A percentile compares a stretch with the other conserved stretches of the same genome.
Evolutionary conservation across 2,329 filamentous ascomycete genomes (phyloP).

Genomic region (Westerdykella ornata): DNA sequence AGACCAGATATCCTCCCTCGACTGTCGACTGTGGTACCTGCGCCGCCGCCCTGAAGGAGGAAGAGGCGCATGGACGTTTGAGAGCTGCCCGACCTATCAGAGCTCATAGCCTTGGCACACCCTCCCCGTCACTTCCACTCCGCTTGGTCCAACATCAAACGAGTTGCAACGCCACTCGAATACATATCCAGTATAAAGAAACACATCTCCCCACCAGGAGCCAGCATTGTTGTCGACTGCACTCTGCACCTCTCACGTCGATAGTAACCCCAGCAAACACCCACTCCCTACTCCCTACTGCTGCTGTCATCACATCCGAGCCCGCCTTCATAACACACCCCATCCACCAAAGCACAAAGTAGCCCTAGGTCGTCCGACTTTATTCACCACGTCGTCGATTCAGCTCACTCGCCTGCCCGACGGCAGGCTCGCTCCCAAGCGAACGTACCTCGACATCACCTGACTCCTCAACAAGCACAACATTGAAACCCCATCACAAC

Average conservation of each 20-base stretch:
- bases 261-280: no score
- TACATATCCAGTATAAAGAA: conserved; percentile 20
- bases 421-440: conserved; percentile 17
- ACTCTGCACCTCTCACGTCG: conserved; percentile 5
- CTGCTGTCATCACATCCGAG: conserved; percentile 17
- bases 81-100: conserved; percentile 21
- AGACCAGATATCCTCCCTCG: no score
- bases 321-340: conserved; percentile 3
- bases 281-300: conserved; percentile 20
- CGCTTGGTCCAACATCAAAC: conserved; percentile 11
- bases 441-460: conserved; percentile 22
- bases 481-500: conserved; percentile 5
- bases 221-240: conserved; percentile 6
- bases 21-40: no score
- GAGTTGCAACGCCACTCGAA: conserved; percentile 14
- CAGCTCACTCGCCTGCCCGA: conserved; percentile 13
- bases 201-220: conserved; percentile 9
- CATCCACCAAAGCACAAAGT: background rate
- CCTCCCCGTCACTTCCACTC: conserved; percentile 10
- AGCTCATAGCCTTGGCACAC: conserved; percentile 21
- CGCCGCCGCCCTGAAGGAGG: no score
- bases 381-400: conserved; percentile 20
- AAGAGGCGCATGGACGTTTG: conserved; percentile 13
- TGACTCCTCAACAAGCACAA: conserved; percentile 8
- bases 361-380: conserved; percentile 4